Evolutionary conservation across 345 rosid species (phyloP), one percentile per base, ranked within the genome.

Genomic region (Schrenkiella parvula): DNA sequence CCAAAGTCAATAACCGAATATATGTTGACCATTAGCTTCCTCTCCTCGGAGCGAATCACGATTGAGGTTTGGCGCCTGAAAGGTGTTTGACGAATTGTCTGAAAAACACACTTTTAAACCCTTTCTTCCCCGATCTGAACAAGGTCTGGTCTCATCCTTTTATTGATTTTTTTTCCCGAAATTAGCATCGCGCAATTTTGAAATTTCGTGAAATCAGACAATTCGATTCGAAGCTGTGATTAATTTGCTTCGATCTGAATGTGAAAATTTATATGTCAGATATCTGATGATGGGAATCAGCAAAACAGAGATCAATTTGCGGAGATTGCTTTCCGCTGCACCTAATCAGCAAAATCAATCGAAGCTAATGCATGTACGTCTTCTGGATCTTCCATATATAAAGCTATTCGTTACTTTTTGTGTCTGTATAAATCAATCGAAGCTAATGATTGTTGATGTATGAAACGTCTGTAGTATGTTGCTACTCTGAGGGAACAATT

Each of bases 401-500:
- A n/a, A n/a, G n/a, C n/a, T n/a, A n/a, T n/a, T 56, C 43, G 51
- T 7, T n/a, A n/a, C n/a, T n/a, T 47, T 48, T 52, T 17, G 3
- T 57, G 25, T 34, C 1, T 55, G n/a, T 26, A 0, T 10, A 19
- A 5, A n/a, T n/a, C 53, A 18, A 5, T 35, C 29, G 14, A 50
- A 67, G 26, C 8, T 41, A 41, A 11, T 32, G 53, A 12, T 42
- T 41, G 55, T 62, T 74, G 11, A 65, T 63, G 58, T 13, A 14
- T 63, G 48, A 22, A 73, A 53, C n/a, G 5, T 71, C 22, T 74
- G 64, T 77, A 91, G 98, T 89, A 89, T 86, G 89, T 93, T 64
- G 89, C 95, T 50, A 91, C 96, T 73, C 50, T 93, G 73, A 79
- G 91, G 31, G 96, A 89, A 70, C 90, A 64, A 59, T 80, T 93